Evolutionary conservation across 2,329 filamentous ascomycete genomes (phyloP).

Genomic region (Diplodia seriata): DNA sequence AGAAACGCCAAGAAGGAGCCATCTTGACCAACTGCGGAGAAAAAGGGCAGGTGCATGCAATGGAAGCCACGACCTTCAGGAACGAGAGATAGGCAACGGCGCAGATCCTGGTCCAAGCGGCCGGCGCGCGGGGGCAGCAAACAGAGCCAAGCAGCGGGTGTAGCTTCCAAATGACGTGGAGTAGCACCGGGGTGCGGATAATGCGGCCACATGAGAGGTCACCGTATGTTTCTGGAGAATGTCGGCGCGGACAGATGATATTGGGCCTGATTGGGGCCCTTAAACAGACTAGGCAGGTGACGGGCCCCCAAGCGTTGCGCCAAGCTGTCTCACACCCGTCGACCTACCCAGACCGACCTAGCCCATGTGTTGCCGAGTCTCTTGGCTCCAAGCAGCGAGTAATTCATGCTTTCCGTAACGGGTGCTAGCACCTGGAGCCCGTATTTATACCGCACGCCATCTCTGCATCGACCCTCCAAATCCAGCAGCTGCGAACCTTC

Average conservation of each 20-base stretch:
- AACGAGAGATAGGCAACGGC: slow-evolving; percentile 24
- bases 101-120: slow-evolving; percentile 1
- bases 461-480: background rate
- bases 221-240: background rate
- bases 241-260: slow-evolving; percentile 16
- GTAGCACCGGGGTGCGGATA: background rate
- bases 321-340: slow-evolving; percentile 15
- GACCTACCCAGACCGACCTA: slow-evolving; percentile 21
- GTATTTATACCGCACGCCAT: slow-evolving; percentile 11
- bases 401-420: background rate
- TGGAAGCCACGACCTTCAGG: slow-evolving; percentile 4
- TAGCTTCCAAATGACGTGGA: slow-evolving; percentile 13
- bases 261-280: slow-evolving; percentile 2
- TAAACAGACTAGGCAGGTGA: slow-evolving; percentile 24
- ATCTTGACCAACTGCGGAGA: slow-evolving; percentile 1
- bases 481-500: slow-evolving; percentile 15
- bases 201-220: background rate
- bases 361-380: slow-evolving; percentile 15
- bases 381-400: slow-evolving; percentile 16
- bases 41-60: slow-evolving; percentile 15
- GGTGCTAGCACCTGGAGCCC: background rate
- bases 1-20: slow-evolving; percentile 7
- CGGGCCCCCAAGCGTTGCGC: background rate
- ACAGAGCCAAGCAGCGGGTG: background rate
- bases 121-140: background rate